Conservation (phyloP, 371 early-diverging fungal species). For the Smittium mucronatum region DNA sequence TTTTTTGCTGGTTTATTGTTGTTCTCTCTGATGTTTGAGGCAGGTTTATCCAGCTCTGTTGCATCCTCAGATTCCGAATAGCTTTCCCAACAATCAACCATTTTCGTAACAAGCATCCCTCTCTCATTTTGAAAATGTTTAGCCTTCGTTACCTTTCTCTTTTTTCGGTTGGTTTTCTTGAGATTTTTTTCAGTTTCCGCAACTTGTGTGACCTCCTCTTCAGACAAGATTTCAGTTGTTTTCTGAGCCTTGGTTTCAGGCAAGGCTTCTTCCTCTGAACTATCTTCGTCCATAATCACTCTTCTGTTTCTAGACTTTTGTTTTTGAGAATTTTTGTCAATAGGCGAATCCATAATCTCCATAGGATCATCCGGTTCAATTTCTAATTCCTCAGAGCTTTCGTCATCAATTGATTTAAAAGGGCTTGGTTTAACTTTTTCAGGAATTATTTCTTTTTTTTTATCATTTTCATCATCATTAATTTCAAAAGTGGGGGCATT, state of each 20-base stretch:
- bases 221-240: neutral
- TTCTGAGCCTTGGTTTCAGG: neutral
- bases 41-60: slow-evolving; percentile 6
- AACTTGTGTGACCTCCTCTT: neutral
- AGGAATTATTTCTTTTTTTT: too few species aligned
- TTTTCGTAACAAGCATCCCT: slow-evolving; percentile 30
- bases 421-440: too few species aligned
- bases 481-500: too few species aligned
- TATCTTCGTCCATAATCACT: neutral
- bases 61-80: slow-evolving; percentile 29
- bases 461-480: too few species aligned
- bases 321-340: too few species aligned
- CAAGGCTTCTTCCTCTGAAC: neutral
- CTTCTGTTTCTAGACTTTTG: neutral
- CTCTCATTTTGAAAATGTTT: slow-evolving; percentile 31
- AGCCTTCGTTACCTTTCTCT: slow-evolving; percentile 26
- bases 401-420: too few species aligned
- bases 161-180: slow-evolving; percentile 22
- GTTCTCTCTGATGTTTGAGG: neutral
- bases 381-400: too few species aligned
- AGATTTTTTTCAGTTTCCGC: slow-evolving; percentile 9
- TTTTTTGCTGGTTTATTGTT: slow-evolving; percentile 8
- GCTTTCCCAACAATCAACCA: slow-evolving; percentile 29
- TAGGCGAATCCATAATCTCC: too few species aligned
- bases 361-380: too few species aligned